Base-by-base conservation (phyloP, 2,329 filamentous ascomycete species). In the Aureobasidium vineae region DNA sequence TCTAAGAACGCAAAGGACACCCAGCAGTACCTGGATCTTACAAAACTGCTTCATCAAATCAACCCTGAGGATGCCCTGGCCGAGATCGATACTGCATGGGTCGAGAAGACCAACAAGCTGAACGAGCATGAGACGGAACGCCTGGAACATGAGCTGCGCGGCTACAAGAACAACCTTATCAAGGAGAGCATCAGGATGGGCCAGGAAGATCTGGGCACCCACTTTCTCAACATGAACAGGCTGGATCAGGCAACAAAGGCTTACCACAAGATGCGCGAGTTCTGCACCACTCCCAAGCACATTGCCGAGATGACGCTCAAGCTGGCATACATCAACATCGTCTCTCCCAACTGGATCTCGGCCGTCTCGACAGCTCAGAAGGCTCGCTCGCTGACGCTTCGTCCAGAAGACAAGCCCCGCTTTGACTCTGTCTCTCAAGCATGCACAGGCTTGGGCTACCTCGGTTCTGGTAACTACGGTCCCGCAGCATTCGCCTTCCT, bases 141-240 rank as follows among this genome's bases (percentile, higher is more conserved):
- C n/a, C 82, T 98, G 65, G 92, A 97, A 75, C 81, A 85, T 19
- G 92, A 98, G 77, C 82, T 99, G 23, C 93, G 92, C 77, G 89
- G 89, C 1, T 98, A 98, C 78, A 97, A 95, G 79, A 97, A 97
- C 75, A 99, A 98, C 73, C 80, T 98, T 50, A 92, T 99, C 72
- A 97, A 97, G 76, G 95, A 99, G 79, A 97, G 92, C 79, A 97
- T 98, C 73, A 33, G 96, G 91, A 97, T 98, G 88, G 94, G 92
- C 52, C 90, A 97, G 72, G 92, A 97, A 77, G 95, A 98, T 72
- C 82, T 98, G 5, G 95, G 92, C 49, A 87, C 86, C 68, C 92
- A 97, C 77, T 89, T 90, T 69, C 91, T 96, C 77, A 83, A 83
- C 43, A 91, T 87, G 19, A 28, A 72, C 16, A 88, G 93, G 66